These are phyloP conservation scores for Lavandula angustifolia DNA, from an alignment of 257 asterid species.

Conservation along the genomic window DNA sequence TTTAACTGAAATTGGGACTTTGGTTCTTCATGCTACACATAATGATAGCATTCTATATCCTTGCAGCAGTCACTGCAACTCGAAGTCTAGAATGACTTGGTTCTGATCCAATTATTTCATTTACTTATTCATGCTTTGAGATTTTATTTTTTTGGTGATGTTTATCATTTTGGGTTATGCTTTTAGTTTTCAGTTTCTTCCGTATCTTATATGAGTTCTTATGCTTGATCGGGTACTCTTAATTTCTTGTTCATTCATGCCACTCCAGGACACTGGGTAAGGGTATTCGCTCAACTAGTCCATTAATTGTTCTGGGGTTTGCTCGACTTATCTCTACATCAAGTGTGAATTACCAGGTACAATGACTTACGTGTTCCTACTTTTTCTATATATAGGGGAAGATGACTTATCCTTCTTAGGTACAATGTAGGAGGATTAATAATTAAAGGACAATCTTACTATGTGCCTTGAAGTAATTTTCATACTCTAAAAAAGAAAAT, in stretches of 20 bases:
- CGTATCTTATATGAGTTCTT: slow-evolving; percentile 16
- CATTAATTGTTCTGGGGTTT: slow-evolving; percentile 82
- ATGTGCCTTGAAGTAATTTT: too few relatives aligned
- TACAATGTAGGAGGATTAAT: slow-evolving; percentile 9
- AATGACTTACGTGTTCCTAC: slow-evolving; percentile 7
- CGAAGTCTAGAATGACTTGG: not conserved
- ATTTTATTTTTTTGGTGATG: slow-evolving; percentile 4
- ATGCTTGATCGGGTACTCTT: slow-evolving; percentile 30
- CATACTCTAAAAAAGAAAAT: too few relatives aligned
- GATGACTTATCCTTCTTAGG: not conserved
- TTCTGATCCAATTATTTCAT: slow-evolving; percentile 9
- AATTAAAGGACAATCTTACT: not conserved
- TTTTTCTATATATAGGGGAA: not conserved
- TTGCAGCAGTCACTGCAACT: not conserved
- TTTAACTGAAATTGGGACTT: not conserved
- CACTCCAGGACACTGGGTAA: slow-evolving; percentile 56
- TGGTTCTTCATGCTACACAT: not conserved
- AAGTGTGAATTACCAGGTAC: slow-evolving; percentile 88
- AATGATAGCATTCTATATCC: slow-evolving; percentile 10
- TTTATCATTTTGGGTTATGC: not conserved
- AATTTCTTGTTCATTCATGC: slow-evolving; percentile 35
- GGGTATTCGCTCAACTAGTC: slow-evolving; percentile 63
- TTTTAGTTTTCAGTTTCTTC: slow-evolving; percentile 21
- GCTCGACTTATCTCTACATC: slow-evolving; percentile 75
- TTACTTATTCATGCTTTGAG: not conserved